Conservation (phyloP, 768 basidiomycete species). For the Pleurotus cornucopiae region DNA sequence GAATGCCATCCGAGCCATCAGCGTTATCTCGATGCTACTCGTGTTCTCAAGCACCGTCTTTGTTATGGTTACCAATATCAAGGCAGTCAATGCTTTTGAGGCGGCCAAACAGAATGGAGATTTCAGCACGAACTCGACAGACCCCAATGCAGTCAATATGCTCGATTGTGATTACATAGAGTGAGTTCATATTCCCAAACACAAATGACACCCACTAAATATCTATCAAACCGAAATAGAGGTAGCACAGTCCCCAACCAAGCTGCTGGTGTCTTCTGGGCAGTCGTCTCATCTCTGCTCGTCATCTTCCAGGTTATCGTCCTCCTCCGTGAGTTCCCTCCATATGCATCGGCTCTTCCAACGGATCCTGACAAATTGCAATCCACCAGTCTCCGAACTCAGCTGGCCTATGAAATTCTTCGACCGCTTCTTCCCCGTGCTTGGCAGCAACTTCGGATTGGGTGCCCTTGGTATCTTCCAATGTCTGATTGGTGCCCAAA, state of each 20-base stretch:
- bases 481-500: slow-evolving; percentile 73
- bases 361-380: neutral
- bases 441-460: slow-evolving; percentile 80
- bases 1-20: slow-evolving; percentile 73
- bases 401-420: slow-evolving; percentile 81
- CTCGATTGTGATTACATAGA: slow-evolving; percentile 74
- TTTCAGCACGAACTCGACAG: slow-evolving; percentile 15
- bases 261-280: slow-evolving; percentile 89
- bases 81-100: slow-evolving; percentile 68
- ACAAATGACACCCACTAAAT: neutral
- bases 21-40: slow-evolving; percentile 74
- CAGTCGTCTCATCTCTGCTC: slow-evolving; percentile 80
- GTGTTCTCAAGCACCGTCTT: slow-evolving; percentile 80
- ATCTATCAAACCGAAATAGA: slow-evolving; percentile 19
- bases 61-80: slow-evolving; percentile 66
- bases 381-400: slow-evolving; percentile 60
- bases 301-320: slow-evolving; percentile 83
- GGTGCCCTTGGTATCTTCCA: slow-evolving; percentile 87
- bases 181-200: slow-evolving; percentile 33
- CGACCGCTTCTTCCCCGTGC: slow-evolving; percentile 78
- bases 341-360: neutral
- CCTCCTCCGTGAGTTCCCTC: slow-evolving; percentile 39
- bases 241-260: slow-evolving; percentile 90
- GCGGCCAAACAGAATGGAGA: slow-evolving; percentile 27
- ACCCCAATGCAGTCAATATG: slow-evolving; percentile 25